These are phyloP conservation scores for Sutorius australiensis DNA, from an alignment of 768 basidiomycete genomes.

Conservation along the genomic window DNA sequence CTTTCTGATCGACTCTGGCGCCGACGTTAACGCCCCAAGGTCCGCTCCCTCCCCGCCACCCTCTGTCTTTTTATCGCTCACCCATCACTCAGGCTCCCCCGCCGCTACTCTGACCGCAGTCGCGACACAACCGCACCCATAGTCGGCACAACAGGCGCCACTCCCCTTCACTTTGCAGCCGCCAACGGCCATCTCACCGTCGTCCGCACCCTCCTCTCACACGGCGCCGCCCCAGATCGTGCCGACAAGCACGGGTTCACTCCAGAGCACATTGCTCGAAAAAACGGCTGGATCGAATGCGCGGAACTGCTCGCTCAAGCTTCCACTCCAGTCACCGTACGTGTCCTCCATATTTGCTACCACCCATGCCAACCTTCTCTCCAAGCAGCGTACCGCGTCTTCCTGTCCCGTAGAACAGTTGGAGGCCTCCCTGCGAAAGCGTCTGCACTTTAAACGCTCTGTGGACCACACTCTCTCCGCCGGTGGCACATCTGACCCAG, in stretches of 20 bases:
- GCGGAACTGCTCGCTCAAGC: slow-evolving; percentile 71
- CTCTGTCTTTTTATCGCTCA: slow-evolving; percentile 7
- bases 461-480: slow-evolving; percentile 66
- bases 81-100: slow-evolving; percentile 50
- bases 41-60: slow-evolving; percentile 33
- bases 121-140: slow-evolving; percentile 66
- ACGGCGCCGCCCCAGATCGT: slow-evolving; percentile 77
- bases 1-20: slow-evolving; percentile 86
- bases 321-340: slow-evolving; percentile 29
- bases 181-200: slow-evolving; percentile 87
- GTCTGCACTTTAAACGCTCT: slow-evolving; percentile 72
- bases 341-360: neutral
- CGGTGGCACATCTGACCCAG: slow-evolving; percentile 33
- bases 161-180: slow-evolving; percentile 94
- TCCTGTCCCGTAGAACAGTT: slow-evolving; percentile 30
- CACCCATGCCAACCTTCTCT: slow-evolving; percentile 18
- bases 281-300: slow-evolving; percentile 77
- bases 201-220: slow-evolving; percentile 74
- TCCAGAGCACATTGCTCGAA: slow-evolving; percentile 76
- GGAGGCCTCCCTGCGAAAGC: slow-evolving; percentile 36
- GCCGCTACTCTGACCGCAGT: slow-evolving; percentile 69
- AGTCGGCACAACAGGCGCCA: slow-evolving; percentile 82
- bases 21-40: slow-evolving; percentile 98
- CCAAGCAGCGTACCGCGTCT: slow-evolving; percentile 19
- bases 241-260: slow-evolving; percentile 91